Base-by-base conservation (phyloP, 176 grass and related monocot genomes). In the Urochloa ruziziensis region DNA sequence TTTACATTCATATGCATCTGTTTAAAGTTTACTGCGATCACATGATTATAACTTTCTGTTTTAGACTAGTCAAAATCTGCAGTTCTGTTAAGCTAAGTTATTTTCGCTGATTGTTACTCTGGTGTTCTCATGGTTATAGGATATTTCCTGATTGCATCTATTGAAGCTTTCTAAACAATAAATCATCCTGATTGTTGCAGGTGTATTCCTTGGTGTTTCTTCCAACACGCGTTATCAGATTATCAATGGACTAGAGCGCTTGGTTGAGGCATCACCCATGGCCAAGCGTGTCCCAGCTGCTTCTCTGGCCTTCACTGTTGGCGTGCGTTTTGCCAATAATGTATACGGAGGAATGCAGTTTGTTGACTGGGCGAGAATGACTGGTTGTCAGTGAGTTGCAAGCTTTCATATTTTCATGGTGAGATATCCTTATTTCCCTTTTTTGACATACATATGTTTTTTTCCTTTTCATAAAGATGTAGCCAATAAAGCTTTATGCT, bases 291-390 rank as follows among this genome's bases (percentile, higher is more conserved):
- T 85, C 62, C 95, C 95, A n/a, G 64, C 92, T 56, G 81, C 92
- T 61, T 89, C 92, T 52, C 81, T 94, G 86, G 90, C 95, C 60
- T 97, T 97, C 81, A 97, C 92, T n/a, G 90, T 97, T 3, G 86
- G 95, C 3, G 84, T 97, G 72, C 90, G 95, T 17, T 94, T 97
- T 76, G 86, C 95, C 47, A 97, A 94, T 80, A 97, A 97, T 7
- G 62, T 97, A 16, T 97, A 97, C 52, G 95, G 95, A 82, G 95
- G 95, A 77, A 97, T 97, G 95, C 95, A 97, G 62, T 97, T 97
- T 66, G 92, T 97, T 43, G 92, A 97, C 72, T 97, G 92, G 95
- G 95, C 95, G 23, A 93, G 86, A 79, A 86, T 84, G 92, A 97
- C 81, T 21, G 95, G 90, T 30, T 92, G 90, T 47, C 92, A 97